Base-by-base conservation (phyloP, 2,329 filamentous ascomycete species). In the Leptodontidium sp. region DNA sequence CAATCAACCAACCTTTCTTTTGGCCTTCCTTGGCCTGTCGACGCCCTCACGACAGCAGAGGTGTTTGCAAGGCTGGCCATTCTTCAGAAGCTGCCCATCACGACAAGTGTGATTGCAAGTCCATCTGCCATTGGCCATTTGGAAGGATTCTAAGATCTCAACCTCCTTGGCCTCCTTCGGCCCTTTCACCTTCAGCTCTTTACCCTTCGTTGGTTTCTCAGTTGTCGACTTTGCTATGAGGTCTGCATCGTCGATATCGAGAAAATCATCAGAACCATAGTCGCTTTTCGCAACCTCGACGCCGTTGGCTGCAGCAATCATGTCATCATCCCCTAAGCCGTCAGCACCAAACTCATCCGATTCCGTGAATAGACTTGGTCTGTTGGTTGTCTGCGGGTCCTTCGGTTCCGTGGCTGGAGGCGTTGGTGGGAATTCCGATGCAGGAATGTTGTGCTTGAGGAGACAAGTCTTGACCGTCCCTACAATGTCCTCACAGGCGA, bases 401-500 rank as follows among this genome's bases (percentile, higher is more conserved):
- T 52, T 52, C 8, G 59, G 21, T 40, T 63, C 69, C n/a, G 47
- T 35, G 32, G n/a, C 58, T 29, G 38, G n/a, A 40, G 47, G 50
- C 21, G 52, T 40, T 29, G 64, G 12, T 49, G 74, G 74, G 68
- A 82, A 82, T 11, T 75, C 78, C 5, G 75, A 78, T 15, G 73
- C 70, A 6, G 79, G 78, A 64, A 82, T 75, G 43, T 79, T 70
- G 35, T 72, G 76, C 35, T 74, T 70, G 8, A 79, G 63, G 50
- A 72, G 55, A 58, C 57, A 71, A 15, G 69, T 73, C 43, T 70
- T 71, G 7, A 74, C 77, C 0, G 88, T 90, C 1, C 88, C 88
- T 2, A 90, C 93, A 74, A 98, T 91, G 53, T 93, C 90, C 80
- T 98, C 95, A 72, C 94, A 98, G 78, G 93, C 92, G 61, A 94